Percentiles rank a stretch among this genome's conserved stretches.
These are phyloP conservation scores for Euphorbia lathyris DNA, from an alignment of 345 rosid species.

Conservation along the genomic window DNA sequence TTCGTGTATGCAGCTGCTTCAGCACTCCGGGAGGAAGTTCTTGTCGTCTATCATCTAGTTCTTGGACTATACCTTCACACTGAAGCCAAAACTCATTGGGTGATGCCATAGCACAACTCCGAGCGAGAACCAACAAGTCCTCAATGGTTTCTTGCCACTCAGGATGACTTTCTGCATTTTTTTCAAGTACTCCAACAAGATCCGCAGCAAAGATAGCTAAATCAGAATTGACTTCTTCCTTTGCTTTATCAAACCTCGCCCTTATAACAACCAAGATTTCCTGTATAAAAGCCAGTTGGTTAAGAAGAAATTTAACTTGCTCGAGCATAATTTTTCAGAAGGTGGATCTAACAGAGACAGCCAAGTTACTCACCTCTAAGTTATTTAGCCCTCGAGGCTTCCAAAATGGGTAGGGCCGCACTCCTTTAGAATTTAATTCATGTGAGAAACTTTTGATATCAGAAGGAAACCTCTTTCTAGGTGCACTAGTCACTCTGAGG, in stretches of 20 bases:
- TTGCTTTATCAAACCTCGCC: constrained; percentile 93
- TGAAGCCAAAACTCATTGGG: constrained; percentile 99
- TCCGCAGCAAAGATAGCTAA: constrained; percentile 96
- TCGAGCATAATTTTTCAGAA: constrained; percentile 6
- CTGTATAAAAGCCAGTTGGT: constrained; percentile 42
- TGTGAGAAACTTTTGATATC: constrained; percentile 99
- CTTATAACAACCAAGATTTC: constrained; percentile 79
- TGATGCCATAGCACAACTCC: constrained; percentile 89
- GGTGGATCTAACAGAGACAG: background rate
- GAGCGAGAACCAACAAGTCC: constrained; percentile 91
- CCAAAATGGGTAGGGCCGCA: constrained; percentile 93
- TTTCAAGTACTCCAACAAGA: constrained; percentile 93
- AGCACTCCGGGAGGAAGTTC: constrained; percentile 89
- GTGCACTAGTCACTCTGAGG: constrained; percentile 93
- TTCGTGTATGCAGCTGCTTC: constrained; percentile 92
- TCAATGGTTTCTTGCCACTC: constrained; percentile 99
- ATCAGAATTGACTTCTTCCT: constrained; percentile 99
- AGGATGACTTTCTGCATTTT: constrained; percentile 95
- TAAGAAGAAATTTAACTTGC: constrained; percentile 14
- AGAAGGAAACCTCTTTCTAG: constrained; percentile 86
- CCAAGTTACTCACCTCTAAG: constrained; percentile 70
- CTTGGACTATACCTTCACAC: constrained; percentile 99
- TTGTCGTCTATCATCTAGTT: constrained; percentile 95
- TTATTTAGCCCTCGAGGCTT: constrained; percentile 88
- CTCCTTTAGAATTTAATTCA: constrained; percentile 97